phyloP scores from a whole-genome alignment of 495 filamentous ascomycete species.

The Penicillium steckii region DNA sequence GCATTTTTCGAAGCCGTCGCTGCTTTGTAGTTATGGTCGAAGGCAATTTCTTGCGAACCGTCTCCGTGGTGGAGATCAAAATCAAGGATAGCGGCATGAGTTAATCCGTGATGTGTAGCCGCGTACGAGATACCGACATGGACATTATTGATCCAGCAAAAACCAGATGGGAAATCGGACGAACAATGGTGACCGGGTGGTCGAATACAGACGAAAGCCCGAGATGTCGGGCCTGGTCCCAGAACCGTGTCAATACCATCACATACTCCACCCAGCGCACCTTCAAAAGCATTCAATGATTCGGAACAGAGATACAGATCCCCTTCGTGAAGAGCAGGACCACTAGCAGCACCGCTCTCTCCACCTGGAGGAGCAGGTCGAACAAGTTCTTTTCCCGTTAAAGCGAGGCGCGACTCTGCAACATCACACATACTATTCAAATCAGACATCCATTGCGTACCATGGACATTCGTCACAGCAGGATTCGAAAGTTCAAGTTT shows the following conservation, averaged over 20 bases:
- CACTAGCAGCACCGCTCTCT: slow-evolving; percentile 39
- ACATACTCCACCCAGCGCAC: slow-evolving; percentile 83
- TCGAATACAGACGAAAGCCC: slow-evolving; percentile 80
- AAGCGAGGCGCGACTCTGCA: slow-evolving; percentile 69
- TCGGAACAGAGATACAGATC: slow-evolving; percentile 88
- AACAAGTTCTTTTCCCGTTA: slow-evolving; percentile 71
- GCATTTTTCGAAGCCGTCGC: slow-evolving; percentile 59
- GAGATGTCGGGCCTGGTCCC: slow-evolving; percentile 50
- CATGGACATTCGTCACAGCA: slow-evolving; percentile 80
- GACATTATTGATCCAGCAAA: slow-evolving; percentile 98
- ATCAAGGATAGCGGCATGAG: slow-evolving; percentile 93
- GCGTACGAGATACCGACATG: slow-evolving; percentile 94
- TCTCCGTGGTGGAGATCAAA: slow-evolving; percentile 98
- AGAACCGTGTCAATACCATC: slow-evolving; percentile 91
- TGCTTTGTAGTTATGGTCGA: slow-evolving; percentile 73
- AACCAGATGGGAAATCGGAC: slow-evolving; percentile 80
- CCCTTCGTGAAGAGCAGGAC: slow-evolving; percentile 65
- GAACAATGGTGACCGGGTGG: slow-evolving; percentile 96
- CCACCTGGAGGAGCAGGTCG: slow-evolving; percentile 52
- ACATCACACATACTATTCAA: slow-evolving; percentile 77
- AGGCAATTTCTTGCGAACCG: slow-evolving; percentile 89
- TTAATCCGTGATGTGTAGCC: slow-evolving; percentile 75
- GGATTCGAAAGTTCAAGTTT: slow-evolving; percentile 62
- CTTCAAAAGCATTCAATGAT: slow-evolving; percentile 83
- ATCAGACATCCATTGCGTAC: slow-evolving; percentile 87